A percentile compares a stretch with the other conserved stretches of the same genome.
Evolutionary conservation across 225 moss, liverwort and hornwort species (phyloP).

Genomic region (Lunularia cruciata): DNA sequence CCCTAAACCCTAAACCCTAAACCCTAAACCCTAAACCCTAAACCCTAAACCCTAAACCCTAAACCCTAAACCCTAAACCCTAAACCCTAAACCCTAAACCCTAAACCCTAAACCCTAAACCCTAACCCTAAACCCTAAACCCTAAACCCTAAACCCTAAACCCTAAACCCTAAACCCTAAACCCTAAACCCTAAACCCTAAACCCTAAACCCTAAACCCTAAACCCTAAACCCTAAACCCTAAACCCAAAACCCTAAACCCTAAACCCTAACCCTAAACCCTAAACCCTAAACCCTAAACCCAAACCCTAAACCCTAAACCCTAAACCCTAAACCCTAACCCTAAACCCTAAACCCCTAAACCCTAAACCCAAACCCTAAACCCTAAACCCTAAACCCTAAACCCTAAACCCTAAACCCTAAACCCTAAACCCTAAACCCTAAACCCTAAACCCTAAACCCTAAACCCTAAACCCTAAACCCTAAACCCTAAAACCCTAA

Average conservation of each 20-base stretch:
- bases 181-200: neutral
- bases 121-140: conserved; percentile 10
- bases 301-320: neutral
- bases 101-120: conserved; percentile 2
- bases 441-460: conserved; percentile 8
- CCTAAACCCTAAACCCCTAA: neutral
- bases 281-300: neutral
- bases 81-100: conserved; percentile 12
- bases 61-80: conserved; percentile 13
- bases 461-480: conserved; percentile 8
- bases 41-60: neutral
- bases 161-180: neutral
- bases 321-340: neutral
- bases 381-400: neutral
- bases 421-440: conserved; percentile 8
- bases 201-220: neutral
- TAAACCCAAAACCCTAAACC: neutral
- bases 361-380: neutral
- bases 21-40: neutral
- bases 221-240: conserved; percentile 10
- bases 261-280: neutral
- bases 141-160: conserved; percentile 1
- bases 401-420: neutral
- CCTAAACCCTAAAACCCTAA: conserved; percentile 1
- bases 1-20: conserved; percentile 14